A percentile compares a stretch with the other conserved stretches of the same genome.
Evolutionary conservation across 768 basidiomycete genomes (phyloP).

Genomic region (Tricholoma bakamatsutake): DNA sequence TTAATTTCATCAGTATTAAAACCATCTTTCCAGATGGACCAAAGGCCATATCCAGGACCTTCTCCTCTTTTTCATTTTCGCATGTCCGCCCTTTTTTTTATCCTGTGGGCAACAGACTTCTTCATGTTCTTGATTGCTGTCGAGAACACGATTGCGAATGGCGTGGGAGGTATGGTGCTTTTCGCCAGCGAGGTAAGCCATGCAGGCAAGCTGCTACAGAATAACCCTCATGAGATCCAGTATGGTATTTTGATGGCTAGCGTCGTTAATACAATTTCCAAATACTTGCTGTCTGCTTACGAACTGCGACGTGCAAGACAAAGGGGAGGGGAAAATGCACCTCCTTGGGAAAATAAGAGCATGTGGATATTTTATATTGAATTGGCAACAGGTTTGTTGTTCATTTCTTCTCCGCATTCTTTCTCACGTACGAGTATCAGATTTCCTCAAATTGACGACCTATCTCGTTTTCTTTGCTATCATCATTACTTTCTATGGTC

Average conservation of each 20-base stretch:
- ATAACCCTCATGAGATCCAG: slow-evolving; percentile 31
- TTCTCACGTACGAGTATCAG: slow-evolving; percentile 34
- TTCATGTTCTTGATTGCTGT: slow-evolving; percentile 75
- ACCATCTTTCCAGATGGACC: slow-evolving; percentile 82
- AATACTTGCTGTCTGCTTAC: slow-evolving; percentile 76
- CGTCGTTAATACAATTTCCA: slow-evolving; percentile 68
- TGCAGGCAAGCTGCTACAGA: not conserved
- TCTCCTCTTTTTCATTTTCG: slow-evolving; percentile 80
- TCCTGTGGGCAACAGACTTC: slow-evolving; percentile 73
- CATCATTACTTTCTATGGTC: slow-evolving; percentile 90
- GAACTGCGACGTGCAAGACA: slow-evolving; percentile 77
- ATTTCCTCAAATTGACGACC: slow-evolving; percentile 88
- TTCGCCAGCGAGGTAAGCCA: slow-evolving; percentile 85
- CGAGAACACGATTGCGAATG: slow-evolving; percentile 72
- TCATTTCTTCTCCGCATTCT: slow-evolving; percentile 1
- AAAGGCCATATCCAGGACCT: slow-evolving; percentile 84
- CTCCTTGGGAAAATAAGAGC: slow-evolving; percentile 97
- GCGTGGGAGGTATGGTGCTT: slow-evolving; percentile 87
- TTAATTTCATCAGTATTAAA: slow-evolving; percentile 6
- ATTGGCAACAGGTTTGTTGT: slow-evolving; percentile 69
- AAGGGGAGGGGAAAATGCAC: slow-evolving; percentile 77
- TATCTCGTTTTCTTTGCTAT: slow-evolving; percentile 93
- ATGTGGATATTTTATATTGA: slow-evolving; percentile 97
- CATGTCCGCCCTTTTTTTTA: slow-evolving; percentile 63
- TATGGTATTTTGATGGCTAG: slow-evolving; percentile 87